Base-by-base conservation (phyloP, 2,329 filamentous ascomycete species). In the Colletotrichum tamarilloi region DNA sequence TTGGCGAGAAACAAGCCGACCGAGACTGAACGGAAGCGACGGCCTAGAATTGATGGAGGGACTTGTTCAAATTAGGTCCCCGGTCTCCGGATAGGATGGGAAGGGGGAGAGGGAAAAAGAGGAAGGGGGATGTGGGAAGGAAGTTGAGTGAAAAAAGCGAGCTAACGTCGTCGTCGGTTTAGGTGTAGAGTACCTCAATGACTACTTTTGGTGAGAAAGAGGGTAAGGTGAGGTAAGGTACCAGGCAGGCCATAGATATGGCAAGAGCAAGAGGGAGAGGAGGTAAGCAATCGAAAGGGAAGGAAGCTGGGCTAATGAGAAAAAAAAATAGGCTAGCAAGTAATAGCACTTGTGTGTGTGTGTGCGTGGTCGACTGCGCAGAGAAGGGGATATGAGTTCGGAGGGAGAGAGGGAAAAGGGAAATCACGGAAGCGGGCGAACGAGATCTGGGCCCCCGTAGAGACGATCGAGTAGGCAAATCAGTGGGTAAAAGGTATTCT, bases 261-360 rank as follows among this genome's bases (percentile, higher is more conserved):
- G 42, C 16, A 30, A 68, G 65, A 16, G 49, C 46, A 55, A 49
- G 46, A 55, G 62, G 35, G 38, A 58, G 32, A 42, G 38, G 38
- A 72, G 49, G 72, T 58, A 59, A 74, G 72, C 57, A 59, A 62
- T 55, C 57, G 58, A 67, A 72, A 55, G 30, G 62, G 58, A 62
- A 59, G 38, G 57, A 72, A 72, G 72, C 53, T 49, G 42, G 42
- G 19, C 42, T 49, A 49, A 32, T 24, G 38, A 42, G 38, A 9
- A 35, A 19, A 66, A 71, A 66, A 71, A 65, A 66, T 30, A 60
- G 60, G 60, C 65, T 58, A 58, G 42, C 14, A 71, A 55, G 42
- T 52, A 46, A 30, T 22, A n/a, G 46, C 22, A 55, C 42, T 59
- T 11, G 19, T 46, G 14, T 63, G 42, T 63, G 38, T 63, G 52